Evolutionary conservation across 768 basidiomycete species (phyloP).

Genomic region (Trametopsis cervina): DNA sequence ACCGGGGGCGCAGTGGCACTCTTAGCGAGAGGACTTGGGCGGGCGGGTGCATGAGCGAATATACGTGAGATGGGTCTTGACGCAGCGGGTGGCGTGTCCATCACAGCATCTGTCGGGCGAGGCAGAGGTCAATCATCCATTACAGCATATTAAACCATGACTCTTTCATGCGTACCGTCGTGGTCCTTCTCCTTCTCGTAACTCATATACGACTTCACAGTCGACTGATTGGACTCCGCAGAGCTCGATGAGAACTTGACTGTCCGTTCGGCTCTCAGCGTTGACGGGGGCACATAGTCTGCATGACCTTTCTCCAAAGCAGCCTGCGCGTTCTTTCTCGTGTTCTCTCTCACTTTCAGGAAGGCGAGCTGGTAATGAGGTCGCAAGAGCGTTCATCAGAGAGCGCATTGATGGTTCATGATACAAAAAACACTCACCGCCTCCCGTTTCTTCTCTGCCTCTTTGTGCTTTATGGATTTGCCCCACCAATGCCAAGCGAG

Average conservation of each 20-base stretch:
- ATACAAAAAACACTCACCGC: slow-evolving; percentile 25
- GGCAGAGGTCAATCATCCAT: too few species aligned
- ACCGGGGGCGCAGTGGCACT: background rate
- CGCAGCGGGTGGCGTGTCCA: background rate
- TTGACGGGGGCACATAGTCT: slow-evolving; percentile 22
- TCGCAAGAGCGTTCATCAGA: background rate
- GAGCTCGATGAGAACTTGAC: slow-evolving; percentile 32
- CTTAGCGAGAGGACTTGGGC: slow-evolving; percentile 13
- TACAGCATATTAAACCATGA: too few species aligned
- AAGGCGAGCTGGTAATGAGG: slow-evolving; percentile 17
- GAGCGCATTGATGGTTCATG: background rate
- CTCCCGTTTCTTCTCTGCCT: slow-evolving; percentile 25
- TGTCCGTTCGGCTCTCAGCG: slow-evolving; percentile 24
- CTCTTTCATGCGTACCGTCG: background rate
- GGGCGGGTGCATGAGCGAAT: slow-evolving; percentile 3
- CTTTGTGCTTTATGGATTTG: slow-evolving; percentile 31
- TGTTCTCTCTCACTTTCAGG: slow-evolving; percentile 31
- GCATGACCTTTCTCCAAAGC: slow-evolving; percentile 8
- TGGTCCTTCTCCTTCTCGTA: slow-evolving; percentile 4
- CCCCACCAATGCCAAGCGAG: slow-evolving; percentile 44
- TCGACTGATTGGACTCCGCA: slow-evolving; percentile 10
- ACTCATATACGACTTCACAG: slow-evolving; percentile 6
- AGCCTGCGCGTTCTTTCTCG: slow-evolving; percentile 31
- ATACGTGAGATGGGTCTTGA: background rate
- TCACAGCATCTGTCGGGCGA: too few species aligned